These are phyloP conservation scores for Aspergillus vadensis DNA, from an alignment of 2,329 filamentous ascomycete species.

Conservation along the genomic window DNA sequence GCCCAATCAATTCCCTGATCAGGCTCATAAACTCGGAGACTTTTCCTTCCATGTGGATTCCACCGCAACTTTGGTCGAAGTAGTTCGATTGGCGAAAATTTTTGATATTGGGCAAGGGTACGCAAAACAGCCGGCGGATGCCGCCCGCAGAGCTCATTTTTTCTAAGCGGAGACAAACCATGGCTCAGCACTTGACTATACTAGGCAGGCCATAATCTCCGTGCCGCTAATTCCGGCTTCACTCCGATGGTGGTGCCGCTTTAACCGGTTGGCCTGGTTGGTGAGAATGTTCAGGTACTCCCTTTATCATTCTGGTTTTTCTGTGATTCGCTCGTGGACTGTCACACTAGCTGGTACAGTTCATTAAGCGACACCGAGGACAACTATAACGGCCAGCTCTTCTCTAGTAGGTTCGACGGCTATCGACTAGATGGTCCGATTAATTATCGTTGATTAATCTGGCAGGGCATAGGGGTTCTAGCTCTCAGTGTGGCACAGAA, in stretches of 20 bases:
- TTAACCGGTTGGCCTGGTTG: not conserved
- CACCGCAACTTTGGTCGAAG: not conserved
- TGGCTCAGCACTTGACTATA: not conserved
- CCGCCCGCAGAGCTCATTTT: not conserved
- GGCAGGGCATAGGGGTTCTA: no score
- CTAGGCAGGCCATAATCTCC: not conserved
- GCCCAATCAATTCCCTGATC: not conserved
- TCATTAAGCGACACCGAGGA: no score
- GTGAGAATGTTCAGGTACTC: no score
- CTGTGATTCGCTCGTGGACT: no score
- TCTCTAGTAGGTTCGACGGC: no score
- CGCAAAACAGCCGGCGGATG: not conserved
- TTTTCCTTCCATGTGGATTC: slow-evolving; percentile 5
- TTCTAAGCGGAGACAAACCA: not conserved
- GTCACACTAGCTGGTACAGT: no score
- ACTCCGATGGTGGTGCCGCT: not conserved
- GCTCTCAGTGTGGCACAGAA: no score
- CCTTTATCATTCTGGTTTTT: no score
- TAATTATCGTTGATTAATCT: no score
- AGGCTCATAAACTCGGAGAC: slow-evolving; percentile 2
- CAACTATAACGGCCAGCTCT: no score
- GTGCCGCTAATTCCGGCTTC: not conserved
- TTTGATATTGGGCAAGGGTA: slow-evolving; percentile 1
- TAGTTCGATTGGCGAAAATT: not conserved
- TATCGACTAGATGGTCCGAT: no score